Evolutionary conservation across 1,284 basidiomycete species (phyloP), one percentile per base, ranked within the genome.

Genomic region (Cystobasidium sp.): DNA sequence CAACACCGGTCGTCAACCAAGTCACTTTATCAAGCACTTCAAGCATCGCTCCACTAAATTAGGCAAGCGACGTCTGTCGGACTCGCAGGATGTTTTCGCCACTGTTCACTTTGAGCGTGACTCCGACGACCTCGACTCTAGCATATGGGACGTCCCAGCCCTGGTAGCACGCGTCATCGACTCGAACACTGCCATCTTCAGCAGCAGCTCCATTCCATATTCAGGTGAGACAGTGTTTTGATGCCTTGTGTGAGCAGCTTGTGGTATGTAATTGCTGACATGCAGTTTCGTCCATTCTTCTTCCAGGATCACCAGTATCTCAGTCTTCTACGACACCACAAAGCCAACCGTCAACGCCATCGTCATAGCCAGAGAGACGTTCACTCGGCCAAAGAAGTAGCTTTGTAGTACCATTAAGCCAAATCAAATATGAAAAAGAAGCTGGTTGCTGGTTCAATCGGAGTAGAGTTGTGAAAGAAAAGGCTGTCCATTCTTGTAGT

Each of bases 1-100:
- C 37, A 37, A 64, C 52, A 41, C 41, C 16, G 59, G 62, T 16
- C 70, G 70, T 24, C 70, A 73, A 52, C 70, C 70, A 49, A 73
- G 55, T 44, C 70, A 73, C 63, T 61, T 73, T 52, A 73, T 73
- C 70, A 53, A 59, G 24, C 70, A 73, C 44, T 64, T 73, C 63
- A 53, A 59, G 51, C 70, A 73, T 41, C 62, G 70, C 62, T 24
- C 62, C 7, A 52, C 49, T 16, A 64, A 53, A 43, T 12, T 64
- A 5, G 70, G 62, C 46, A 73, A 73, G 53, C 70, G 58, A 31
- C 70, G 70, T 51, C 24, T 73, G n/a, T 46, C 59, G 6, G 52
- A 66, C 37, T 59, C 41, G 0, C 46, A 56, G 10, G 31, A 31
- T 31, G 31, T 31, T 5, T 31, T 31, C 31, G 43, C 66, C n/a